phyloP scores from a whole-genome alignment of 495 filamentous ascomycete genomes.

The Neurospora sp. region DNA sequence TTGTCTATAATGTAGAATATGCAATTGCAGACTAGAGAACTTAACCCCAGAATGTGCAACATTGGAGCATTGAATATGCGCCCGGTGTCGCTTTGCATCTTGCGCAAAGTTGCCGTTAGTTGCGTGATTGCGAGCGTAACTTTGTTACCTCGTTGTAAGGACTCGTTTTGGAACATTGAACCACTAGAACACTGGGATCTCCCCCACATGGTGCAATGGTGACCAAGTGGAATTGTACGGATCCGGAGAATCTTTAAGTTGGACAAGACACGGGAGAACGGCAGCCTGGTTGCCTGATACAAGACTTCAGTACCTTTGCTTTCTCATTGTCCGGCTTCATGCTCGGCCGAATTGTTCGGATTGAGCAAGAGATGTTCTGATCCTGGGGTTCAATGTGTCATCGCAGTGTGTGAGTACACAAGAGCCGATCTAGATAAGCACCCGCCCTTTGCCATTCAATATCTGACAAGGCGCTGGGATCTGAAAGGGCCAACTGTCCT shows the following conservation, averaged over 20 bases:
- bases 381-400: background rate
- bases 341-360: background rate
- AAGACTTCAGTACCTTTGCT: background rate
- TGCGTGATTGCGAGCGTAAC: background rate
- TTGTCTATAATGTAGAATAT: background rate
- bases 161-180: background rate
- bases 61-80: background rate
- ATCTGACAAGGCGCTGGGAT: background rate
- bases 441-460: background rate
- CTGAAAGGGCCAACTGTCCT: background rate
- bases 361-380: background rate
- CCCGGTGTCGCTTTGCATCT: background rate
- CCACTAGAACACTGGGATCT: background rate
- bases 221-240: background rate
- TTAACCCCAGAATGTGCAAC: background rate
- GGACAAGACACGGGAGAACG: background rate
- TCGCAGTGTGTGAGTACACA: background rate
- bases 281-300: background rate
- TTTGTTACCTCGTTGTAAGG: background rate
- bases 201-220: background rate
- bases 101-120: background rate
- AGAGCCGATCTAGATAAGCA: background rate
- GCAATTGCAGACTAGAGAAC: background rate
- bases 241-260: background rate
- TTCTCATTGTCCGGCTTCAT: background rate